Evolutionary conservation across 225 moss, liverwort and hornwort species (phyloP).

Genomic region (Rhytidiadelphus loreus): DNA sequence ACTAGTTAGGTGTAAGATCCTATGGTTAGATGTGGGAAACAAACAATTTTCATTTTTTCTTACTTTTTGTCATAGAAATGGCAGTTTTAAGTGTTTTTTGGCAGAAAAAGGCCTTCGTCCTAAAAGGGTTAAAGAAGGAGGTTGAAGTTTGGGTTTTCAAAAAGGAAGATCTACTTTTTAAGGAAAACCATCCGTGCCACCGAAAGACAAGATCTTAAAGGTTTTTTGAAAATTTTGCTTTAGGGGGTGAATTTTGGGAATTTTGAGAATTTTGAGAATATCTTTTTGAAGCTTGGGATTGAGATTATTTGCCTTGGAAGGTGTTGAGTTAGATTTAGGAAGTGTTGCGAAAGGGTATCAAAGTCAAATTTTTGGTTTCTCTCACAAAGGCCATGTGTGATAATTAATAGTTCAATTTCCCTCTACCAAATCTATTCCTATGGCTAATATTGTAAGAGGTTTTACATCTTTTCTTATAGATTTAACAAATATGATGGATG

Average conservation of each 20-base stretch:
- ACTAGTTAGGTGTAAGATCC: too few species aligned
- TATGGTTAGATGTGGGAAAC: too few species aligned
- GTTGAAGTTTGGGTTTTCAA: neutral
- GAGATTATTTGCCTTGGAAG: neutral
- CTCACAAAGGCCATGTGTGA: rapidly evolving
- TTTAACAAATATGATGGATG: neutral
- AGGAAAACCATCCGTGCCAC: rapidly evolving
- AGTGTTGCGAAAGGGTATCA: rapidly evolving
- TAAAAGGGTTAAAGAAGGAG: neutral
- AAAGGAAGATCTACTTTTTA: neutral
- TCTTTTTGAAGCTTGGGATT: rapidly evolving
- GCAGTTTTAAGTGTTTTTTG: too few species aligned
- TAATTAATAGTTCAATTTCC: rapidly evolving
- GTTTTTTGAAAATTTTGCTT: rapidly evolving
- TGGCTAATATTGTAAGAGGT: neutral
- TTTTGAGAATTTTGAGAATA: neutral
- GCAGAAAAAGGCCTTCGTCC: too few species aligned
- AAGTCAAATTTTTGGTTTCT: rapidly evolving
- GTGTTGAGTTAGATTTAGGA: rapidly evolving
- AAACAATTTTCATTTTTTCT: too few species aligned
- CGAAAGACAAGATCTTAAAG: rapidly evolving
- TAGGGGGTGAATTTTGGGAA: rapidly evolving
- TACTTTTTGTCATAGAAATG: too few species aligned
- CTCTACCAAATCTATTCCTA: rapidly evolving
- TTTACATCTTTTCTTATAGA: neutral